phyloP scores from a whole-genome alignment of 2,329 filamentous ascomycete genomes.

The Colletotrichum sp. region DNA sequence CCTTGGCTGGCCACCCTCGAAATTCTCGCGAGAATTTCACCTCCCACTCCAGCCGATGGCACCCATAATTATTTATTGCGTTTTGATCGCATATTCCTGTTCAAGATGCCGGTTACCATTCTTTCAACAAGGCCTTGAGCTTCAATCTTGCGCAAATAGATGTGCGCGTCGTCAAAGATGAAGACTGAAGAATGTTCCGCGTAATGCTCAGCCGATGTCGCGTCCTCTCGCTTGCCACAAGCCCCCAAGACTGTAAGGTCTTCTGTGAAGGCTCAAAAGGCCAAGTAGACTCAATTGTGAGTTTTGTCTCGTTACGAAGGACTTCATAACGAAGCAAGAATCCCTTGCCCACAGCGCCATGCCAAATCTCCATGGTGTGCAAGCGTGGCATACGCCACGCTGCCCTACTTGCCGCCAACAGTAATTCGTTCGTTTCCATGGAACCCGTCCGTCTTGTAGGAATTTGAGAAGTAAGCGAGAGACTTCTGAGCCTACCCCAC shows the following conservation, averaged over 20 bases:
- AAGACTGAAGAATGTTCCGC: not conserved
- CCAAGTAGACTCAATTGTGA: not conserved
- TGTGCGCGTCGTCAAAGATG: not conserved
- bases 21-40: not conserved
- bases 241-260: not conserved
- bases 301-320: not conserved
- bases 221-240: not conserved
- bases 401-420: not conserved
- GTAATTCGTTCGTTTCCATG: not conserved
- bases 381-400: not conserved
- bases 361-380: not conserved
- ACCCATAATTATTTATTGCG: not conserved
- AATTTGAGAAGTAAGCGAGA: not conserved
- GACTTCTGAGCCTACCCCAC: not conserved
- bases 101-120: not conserved
- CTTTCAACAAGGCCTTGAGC: not conserved
- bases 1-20: not conserved
- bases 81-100: not conserved
- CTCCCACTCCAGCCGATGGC: not conserved
- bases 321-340: not conserved
- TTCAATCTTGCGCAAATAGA: not conserved
- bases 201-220: not conserved
- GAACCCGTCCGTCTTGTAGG: not conserved
- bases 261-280: not conserved
- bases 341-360: not conserved